phyloP scores from a whole-genome alignment of 768 basidiomycete species.

The Phaffia australis region DNA sequence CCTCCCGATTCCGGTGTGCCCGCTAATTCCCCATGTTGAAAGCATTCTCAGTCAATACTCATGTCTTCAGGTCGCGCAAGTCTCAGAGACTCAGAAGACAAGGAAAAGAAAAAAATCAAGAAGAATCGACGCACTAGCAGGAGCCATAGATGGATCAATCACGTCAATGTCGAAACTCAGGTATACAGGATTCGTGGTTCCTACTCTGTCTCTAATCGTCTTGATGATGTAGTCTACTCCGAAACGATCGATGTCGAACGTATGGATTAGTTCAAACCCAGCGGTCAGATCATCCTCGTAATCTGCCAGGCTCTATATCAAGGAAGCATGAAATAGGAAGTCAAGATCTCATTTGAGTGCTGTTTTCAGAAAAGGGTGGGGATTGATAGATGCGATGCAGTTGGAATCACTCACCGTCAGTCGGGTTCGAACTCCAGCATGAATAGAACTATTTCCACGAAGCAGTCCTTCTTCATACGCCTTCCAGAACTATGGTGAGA shows the following conservation, averaged over 20 bases:
- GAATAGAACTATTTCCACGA: slow-evolving; percentile 55
- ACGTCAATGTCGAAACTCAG: slow-evolving; percentile 41
- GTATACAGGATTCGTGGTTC: slow-evolving; percentile 55
- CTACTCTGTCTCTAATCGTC: slow-evolving; percentile 61
- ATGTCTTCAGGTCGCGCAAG: neutral
- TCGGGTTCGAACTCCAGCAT: slow-evolving; percentile 76
- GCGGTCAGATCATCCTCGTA: slow-evolving; percentile 57
- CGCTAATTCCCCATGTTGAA: slow-evolving; percentile 19
- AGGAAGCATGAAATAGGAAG: neutral
- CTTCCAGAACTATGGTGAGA: slow-evolving; percentile 47
- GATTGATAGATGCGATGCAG: slow-evolving; percentile 26
- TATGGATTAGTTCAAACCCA: slow-evolving; percentile 68
- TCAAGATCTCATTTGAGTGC: neutral
- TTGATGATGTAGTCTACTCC: slow-evolving; percentile 49
- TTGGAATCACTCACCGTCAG: slow-evolving; percentile 42
- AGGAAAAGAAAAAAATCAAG: neutral
- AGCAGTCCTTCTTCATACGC: slow-evolving; percentile 69
- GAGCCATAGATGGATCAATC: slow-evolving; percentile 32
- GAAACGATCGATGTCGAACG: slow-evolving; percentile 72
- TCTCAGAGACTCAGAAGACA: neutral
- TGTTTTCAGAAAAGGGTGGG: no score
- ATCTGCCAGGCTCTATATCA: slow-evolving; percentile 52
- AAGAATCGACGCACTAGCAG: slow-evolving; percentile 31
- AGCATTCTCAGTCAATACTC: slow-evolving; percentile 6
- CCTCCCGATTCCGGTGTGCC: slow-evolving; percentile 33